A percentile compares a stretch with the other conserved stretches of the same genome.
Evolutionary conservation across 768 basidiomycete species (phyloP).

Genomic region (Calocybe gangraenosa): DNA sequence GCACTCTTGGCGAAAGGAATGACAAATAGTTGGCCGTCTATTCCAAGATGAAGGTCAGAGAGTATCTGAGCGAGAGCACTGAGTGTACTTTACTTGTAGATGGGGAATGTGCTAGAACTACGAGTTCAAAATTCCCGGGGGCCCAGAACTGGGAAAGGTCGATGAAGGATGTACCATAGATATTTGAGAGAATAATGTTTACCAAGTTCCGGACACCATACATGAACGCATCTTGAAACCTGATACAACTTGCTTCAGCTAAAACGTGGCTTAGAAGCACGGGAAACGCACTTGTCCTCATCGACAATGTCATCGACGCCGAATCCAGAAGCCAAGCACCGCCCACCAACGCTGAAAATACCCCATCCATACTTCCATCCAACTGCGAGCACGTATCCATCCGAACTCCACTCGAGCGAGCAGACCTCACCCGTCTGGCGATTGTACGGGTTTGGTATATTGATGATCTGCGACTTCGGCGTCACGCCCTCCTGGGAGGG

Average conservation of each 20-base stretch:
- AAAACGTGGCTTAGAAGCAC: not conserved
- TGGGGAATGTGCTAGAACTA: conserved; percentile 60
- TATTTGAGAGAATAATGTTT: conserved; percentile 22
- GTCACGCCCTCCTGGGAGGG: conserved; percentile 57
- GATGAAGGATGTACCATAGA: not conserved
- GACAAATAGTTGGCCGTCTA: conserved; percentile 71
- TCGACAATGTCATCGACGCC: conserved; percentile 63
- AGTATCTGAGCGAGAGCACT: not conserved
- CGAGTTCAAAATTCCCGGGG: conserved; percentile 86
- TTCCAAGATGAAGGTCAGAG: conserved; percentile 30
- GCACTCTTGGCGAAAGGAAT: conserved; percentile 96
- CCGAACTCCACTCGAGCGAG: conserved; percentile 87
- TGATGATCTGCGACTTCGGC: conserved; percentile 57
- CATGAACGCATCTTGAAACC: conserved; percentile 85
- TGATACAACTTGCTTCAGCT: conserved; percentile 15
- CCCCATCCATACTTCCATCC: conserved; percentile 92
- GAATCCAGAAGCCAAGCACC: conserved; percentile 78
- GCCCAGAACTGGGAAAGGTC: conserved; percentile 74
- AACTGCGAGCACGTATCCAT: conserved; percentile 92
- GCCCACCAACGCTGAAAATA: conserved; percentile 84
- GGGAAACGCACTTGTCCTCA: conserved; percentile 37
- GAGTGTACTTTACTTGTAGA: conserved; percentile 40
- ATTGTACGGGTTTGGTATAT: conserved; percentile 59
- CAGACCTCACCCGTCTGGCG: conserved; percentile 58
- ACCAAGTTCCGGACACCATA: conserved; percentile 73